phyloP scores from a whole-genome alignment of 1,139 yeast genomes.

The Yamadazyma sp. region DNA sequence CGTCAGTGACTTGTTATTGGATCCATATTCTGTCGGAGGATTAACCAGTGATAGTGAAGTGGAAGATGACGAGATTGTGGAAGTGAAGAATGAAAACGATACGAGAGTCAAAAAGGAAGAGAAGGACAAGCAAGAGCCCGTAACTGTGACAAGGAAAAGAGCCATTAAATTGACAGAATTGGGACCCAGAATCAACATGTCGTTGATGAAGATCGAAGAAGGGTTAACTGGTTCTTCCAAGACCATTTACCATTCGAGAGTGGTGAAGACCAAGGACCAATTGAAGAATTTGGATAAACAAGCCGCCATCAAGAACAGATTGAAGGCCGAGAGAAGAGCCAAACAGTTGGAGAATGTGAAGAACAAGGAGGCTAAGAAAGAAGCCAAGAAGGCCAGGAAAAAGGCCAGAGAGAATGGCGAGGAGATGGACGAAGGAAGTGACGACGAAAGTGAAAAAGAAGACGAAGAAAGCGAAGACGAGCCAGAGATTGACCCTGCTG shows the following conservation, averaged over 20 bases:
- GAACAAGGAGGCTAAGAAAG: constrained; percentile 72
- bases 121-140: constrained; percentile 19
- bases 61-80: constrained; percentile 89
- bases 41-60: constrained; percentile 91
- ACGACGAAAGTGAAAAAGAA: constrained; percentile 16
- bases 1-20: constrained; percentile 80
- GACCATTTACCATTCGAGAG: constrained; percentile 75
- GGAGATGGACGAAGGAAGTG: constrained; percentile 27
- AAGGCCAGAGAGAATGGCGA: constrained; percentile 45
- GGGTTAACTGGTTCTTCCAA: constrained; percentile 77
- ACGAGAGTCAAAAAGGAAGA: constrained; percentile 23
- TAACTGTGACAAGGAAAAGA: constrained; percentile 59
- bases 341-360: constrained; percentile 79
- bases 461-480: constrained; percentile 16
- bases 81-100: constrained; percentile 47
- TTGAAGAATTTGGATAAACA: constrained; percentile 60
- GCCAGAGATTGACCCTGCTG: constrained; percentile 39
- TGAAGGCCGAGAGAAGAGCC: constrained; percentile 71
- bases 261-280: constrained; percentile 64
- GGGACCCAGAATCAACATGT: constrained; percentile 85
- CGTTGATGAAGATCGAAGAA: constrained; percentile 85
- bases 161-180: constrained; percentile 92
- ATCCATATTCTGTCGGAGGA: constrained; percentile 77
- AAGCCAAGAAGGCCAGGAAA: constrained; percentile 72
- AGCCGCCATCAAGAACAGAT: constrained; percentile 61